phyloP scores from a whole-genome alignment of 2,329 filamentous ascomycete species.

The Fusarium tricinctum region DNA sequence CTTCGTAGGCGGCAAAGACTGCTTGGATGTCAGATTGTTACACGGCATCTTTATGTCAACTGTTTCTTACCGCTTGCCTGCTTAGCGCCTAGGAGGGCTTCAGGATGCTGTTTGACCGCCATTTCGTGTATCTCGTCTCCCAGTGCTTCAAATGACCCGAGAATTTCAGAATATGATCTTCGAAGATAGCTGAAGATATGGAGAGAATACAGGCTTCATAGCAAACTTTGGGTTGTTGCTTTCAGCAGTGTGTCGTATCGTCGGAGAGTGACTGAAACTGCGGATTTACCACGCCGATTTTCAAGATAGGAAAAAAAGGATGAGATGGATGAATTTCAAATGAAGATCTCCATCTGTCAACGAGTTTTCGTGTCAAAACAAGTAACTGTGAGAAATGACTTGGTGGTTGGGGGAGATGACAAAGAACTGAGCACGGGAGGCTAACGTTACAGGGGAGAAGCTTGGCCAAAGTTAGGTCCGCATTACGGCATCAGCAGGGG shows the following conservation, averaged over 20 bases:
- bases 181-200: not conserved
- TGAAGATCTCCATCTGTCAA: no score
- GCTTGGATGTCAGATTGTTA: not conserved
- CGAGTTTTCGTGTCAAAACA: not conserved
- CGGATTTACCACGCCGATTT: not conserved
- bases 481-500: constrained; percentile 18
- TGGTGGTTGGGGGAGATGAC: not conserved
- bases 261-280: not conserved
- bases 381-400: not conserved
- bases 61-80: not conserved
- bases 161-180: not conserved
- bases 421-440: constrained; percentile 1
- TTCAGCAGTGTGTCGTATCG: not conserved
- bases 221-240: not conserved
- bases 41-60: not conserved
- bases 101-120: not conserved
- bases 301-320: not conserved
- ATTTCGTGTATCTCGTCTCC: not conserved
- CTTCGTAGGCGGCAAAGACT: not conserved
- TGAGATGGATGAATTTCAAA: not conserved
- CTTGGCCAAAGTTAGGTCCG: constrained; percentile 6
- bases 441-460: constrained; percentile 8
- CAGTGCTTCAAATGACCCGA: not conserved
- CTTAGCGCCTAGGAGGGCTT: not conserved
- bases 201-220: not conserved